phyloP scores from a whole-genome alignment of 2,329 filamentous ascomycete species.

The Trichoderma lentiforme region DNA sequence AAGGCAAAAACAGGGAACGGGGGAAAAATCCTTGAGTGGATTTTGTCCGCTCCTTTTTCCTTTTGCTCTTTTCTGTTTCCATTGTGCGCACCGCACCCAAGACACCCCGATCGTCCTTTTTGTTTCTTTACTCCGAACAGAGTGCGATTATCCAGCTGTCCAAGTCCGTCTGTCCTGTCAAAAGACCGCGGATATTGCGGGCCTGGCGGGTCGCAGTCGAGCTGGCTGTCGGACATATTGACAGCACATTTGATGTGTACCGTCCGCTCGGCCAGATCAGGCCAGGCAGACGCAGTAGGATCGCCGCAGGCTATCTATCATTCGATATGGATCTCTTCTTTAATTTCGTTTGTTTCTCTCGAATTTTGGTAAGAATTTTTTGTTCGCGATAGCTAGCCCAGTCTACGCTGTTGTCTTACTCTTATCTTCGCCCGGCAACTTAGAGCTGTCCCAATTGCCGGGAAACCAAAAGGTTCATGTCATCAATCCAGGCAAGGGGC shows the following conservation, averaged over 20 bases:
- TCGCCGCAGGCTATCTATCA: neutral
- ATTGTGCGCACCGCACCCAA: neutral
- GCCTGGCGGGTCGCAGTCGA: neutral
- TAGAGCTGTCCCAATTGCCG: neutral
- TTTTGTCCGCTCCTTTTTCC: neutral
- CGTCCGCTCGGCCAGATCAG: neutral
- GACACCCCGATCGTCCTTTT: neutral
- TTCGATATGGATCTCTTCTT: neutral
- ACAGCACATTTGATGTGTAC: neutral
- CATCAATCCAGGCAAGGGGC: neutral
- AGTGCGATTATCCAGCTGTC: neutral
- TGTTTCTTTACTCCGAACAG: neutral
- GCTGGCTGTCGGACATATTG: slow-evolving; percentile 1
- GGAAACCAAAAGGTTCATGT: neutral
- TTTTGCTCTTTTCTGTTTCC: neutral
- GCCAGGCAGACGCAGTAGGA: neutral
- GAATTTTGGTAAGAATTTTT: neutral
- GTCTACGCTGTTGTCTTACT: neutral
- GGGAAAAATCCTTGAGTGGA: neutral
- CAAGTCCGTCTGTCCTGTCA: neutral
- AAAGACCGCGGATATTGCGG: slow-evolving; percentile 7
- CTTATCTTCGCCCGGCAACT: neutral
- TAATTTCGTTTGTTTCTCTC: neutral
- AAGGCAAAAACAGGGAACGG: neutral
- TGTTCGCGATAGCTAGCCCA: neutral